These are phyloP conservation scores for Pseudonectria foliicola DNA, from an alignment of 2,329 filamentous ascomycete species.

Conservation along the genomic window DNA sequence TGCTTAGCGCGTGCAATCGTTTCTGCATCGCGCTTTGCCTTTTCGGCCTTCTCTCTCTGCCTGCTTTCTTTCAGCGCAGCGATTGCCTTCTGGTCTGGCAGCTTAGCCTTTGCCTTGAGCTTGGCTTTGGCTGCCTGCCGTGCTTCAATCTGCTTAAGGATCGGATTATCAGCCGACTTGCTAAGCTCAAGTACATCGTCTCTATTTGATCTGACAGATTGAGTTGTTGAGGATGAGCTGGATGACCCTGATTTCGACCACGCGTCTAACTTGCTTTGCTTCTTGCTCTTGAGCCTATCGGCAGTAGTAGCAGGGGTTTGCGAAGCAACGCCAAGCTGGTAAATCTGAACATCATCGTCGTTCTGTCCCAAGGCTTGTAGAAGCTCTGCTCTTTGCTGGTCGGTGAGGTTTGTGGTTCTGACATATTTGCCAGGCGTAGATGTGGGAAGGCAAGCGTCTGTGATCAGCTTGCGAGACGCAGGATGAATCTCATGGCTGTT, in stretches of 20 bases:
- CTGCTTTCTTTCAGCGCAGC: constrained; percentile 60
- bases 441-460: constrained; percentile 56
- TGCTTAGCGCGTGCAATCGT: constrained; percentile 61
- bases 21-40: constrained; percentile 63
- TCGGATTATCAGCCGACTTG: constrained; percentile 39
- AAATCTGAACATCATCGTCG: constrained; percentile 45
- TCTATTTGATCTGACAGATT: constrained; percentile 32
- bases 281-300: constrained; percentile 33
- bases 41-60: constrained; percentile 67
- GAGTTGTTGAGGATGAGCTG: constrained; percentile 13
- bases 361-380: constrained; percentile 55
- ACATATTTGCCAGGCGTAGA: constrained; percentile 45
- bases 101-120: constrained; percentile 24
- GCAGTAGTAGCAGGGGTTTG: constrained; percentile 13
- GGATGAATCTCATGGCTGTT: constrained; percentile 64
- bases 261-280: constrained; percentile 53
- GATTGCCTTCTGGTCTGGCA: constrained; percentile 31
- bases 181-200: constrained; percentile 42
- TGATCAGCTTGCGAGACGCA: constrained; percentile 53
- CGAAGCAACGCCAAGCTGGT: constrained; percentile 31
- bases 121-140: constrained; percentile 25
- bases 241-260: constrained; percentile 48
- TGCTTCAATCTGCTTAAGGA: constrained; percentile 40
- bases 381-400: constrained; percentile 79
- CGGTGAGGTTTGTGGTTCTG: constrained; percentile 71